Evolutionary conservation across 2,329 filamentous ascomycete species (phyloP).

Genomic region (Tolypocladium tundrense): DNA sequence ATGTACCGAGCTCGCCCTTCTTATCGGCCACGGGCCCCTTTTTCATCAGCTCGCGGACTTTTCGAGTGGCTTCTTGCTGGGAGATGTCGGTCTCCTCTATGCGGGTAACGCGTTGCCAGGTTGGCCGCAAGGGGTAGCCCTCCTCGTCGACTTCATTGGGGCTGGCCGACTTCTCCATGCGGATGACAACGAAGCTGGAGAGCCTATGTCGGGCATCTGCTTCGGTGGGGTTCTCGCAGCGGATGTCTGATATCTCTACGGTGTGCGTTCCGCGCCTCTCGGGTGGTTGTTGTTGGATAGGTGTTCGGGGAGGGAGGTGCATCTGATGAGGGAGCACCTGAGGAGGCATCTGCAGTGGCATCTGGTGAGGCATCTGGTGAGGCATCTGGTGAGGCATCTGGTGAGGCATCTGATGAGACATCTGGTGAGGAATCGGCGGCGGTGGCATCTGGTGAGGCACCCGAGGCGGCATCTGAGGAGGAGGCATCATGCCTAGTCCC

Average conservation of each 20-base stretch:
- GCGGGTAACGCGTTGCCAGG: slow-evolving; percentile 29
- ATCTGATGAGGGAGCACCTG: neutral
- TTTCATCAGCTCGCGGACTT: slow-evolving; percentile 26
- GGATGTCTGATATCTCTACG: slow-evolving; percentile 24
- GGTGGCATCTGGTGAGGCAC: neutral
- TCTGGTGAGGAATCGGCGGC: too few relatives aligned
- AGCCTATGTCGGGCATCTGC: slow-evolving; percentile 27
- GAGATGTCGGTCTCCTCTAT: slow-evolving; percentile 24
- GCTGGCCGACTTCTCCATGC: slow-evolving; percentile 28
- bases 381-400: neutral
- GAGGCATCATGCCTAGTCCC: neutral
- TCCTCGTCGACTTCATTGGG: slow-evolving; percentile 24
- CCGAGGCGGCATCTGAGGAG: neutral
- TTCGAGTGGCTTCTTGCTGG: slow-evolving; percentile 23
- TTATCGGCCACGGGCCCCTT: slow-evolving; percentile 23
- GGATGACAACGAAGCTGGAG: slow-evolving; percentile 29
- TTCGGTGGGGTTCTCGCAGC: slow-evolving; percentile 23
- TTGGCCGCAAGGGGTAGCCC: slow-evolving; percentile 20
- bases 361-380: neutral
- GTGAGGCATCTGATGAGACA: neutral
- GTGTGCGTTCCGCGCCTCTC: slow-evolving; percentile 8
- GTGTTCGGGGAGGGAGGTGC: neutral
- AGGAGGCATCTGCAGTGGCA: neutral
- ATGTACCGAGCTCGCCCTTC: slow-evolving; percentile 21
- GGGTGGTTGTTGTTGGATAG: neutral